Conservation (phyloP, 1,139 yeast species). For the Suhomyces taliae region DNA sequence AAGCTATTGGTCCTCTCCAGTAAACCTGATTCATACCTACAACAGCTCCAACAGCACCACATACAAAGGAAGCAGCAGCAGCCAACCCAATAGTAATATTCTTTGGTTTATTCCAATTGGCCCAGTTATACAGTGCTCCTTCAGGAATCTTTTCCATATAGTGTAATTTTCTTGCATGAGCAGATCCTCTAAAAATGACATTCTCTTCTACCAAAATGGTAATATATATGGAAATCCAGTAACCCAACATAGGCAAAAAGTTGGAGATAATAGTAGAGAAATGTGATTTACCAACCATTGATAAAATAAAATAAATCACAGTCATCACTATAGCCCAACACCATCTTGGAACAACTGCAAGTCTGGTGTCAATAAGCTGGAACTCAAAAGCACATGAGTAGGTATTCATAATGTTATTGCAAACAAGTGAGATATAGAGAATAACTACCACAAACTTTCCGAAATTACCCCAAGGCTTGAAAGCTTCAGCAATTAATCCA, state of each 20-base stretch:
- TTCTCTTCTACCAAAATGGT: slow-evolving; percentile 26
- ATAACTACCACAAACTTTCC: slow-evolving; percentile 36
- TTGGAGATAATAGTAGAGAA: slow-evolving; percentile 26
- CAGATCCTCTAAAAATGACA: slow-evolving; percentile 19
- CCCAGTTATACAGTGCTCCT: slow-evolving; percentile 20
- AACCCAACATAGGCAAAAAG: slow-evolving; percentile 30
- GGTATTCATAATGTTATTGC: slow-evolving; percentile 38
- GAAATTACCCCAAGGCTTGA: slow-evolving; percentile 27
- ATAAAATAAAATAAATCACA: slow-evolving; percentile 21
- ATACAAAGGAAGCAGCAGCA: slow-evolving; percentile 22
- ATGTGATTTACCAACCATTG: slow-evolving; percentile 24
- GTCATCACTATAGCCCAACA: slow-evolving; percentile 25
- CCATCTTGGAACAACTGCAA: slow-evolving; percentile 27
- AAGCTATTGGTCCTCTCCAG: slow-evolving; percentile 31
- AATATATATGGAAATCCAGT: slow-evolving; percentile 31
- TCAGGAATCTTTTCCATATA: slow-evolving; percentile 14
- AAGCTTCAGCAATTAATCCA: slow-evolving; percentile 23
- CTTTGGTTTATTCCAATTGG: slow-evolving; percentile 18
- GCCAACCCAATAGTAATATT: slow-evolving; percentile 29
- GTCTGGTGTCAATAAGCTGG: slow-evolving; percentile 22
- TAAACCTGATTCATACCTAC: slow-evolving; percentile 36
- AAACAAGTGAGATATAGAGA: slow-evolving; percentile 34
- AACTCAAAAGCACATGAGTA: slow-evolving; percentile 28
- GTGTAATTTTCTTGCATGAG: slow-evolving; percentile 13
- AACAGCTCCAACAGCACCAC: slow-evolving; percentile 32